phyloP scores from a whole-genome alignment of 1,284 basidiomycete genomes.

The Ganoderma lucidum region DNA sequence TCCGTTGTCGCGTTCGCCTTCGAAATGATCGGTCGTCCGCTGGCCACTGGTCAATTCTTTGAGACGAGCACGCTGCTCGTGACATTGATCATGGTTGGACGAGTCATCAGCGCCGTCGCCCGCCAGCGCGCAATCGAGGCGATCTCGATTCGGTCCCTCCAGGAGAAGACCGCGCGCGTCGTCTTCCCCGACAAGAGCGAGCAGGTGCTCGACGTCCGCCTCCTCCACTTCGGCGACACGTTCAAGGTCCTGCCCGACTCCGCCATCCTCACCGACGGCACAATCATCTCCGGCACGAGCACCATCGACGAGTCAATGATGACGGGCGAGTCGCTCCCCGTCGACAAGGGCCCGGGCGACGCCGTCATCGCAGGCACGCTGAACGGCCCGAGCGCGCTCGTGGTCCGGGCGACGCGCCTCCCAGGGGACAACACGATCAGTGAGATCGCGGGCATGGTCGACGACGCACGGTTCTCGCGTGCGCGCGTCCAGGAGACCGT shows the following conservation, averaged over 20 bases:
- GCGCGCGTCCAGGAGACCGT: conserved; percentile 49
- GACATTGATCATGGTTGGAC: conserved; percentile 53
- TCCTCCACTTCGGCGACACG: conserved; percentile 49
- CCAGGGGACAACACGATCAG: conserved; percentile 54
- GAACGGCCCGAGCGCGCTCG: conserved; percentile 46
- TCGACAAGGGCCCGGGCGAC: conserved; percentile 46
- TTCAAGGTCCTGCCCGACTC: conserved; percentile 47
- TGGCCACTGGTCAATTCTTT: conserved; percentile 51
- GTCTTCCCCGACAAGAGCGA: conserved; percentile 38
- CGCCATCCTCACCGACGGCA: conserved; percentile 52
- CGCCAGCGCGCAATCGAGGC: conserved; percentile 48
- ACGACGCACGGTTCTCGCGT: conserved; percentile 47
- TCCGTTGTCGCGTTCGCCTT: conserved; percentile 52
- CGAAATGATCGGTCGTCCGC: conserved; percentile 44
- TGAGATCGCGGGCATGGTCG: conserved; percentile 48
- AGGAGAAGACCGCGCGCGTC: conserved; percentile 44
- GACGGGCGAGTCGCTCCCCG: conserved; percentile 54
- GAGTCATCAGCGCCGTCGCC: conserved; percentile 49
- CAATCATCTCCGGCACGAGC: conserved; percentile 46
- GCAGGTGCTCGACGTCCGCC: conserved; percentile 43
- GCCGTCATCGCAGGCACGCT: conserved; percentile 51
- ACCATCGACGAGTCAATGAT: conserved; percentile 55
- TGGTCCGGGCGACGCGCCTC: conserved; percentile 48
- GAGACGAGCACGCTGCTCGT: conserved; percentile 55
- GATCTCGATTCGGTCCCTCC: conserved; percentile 46